Conservation (phyloP, 2,329 filamentous ascomycete species). For the Periconia sp. region DNA sequence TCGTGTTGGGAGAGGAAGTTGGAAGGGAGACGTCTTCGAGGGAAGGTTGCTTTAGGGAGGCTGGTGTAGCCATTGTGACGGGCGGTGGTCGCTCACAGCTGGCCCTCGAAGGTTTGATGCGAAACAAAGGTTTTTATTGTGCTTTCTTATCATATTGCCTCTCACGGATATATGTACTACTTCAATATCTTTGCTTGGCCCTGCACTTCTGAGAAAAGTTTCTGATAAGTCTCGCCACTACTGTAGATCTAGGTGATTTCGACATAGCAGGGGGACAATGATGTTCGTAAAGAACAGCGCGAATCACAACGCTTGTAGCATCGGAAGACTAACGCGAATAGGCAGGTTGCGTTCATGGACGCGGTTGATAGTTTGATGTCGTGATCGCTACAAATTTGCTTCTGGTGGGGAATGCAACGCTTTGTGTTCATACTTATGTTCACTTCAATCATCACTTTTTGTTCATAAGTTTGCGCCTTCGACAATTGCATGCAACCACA, state of each 20-base stretch:
- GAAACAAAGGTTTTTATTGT: no score
- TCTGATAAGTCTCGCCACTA: background rate
- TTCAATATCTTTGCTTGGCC: background rate
- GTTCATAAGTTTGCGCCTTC: no score
- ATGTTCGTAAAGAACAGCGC: background rate
- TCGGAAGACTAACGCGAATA: background rate
- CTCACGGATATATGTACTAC: background rate
- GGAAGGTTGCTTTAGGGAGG: slow-evolving; percentile 1
- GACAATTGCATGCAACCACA: no score
- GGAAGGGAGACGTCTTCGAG: slow-evolving; percentile 4
- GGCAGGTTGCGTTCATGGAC: background rate
- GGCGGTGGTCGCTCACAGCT: background rate
- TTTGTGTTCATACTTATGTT: background rate
- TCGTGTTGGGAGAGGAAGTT: background rate
- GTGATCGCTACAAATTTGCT: background rate
- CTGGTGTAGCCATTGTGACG: background rate
- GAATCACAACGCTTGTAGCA: background rate
- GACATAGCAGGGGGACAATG: background rate
- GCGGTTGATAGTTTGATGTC: background rate
- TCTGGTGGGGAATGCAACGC: background rate
- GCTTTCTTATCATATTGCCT: background rate
- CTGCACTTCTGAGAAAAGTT: background rate
- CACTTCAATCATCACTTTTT: background rate
- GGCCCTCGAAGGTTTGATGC: background rate
- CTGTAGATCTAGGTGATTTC: background rate